Conservation (phyloP, 495 filamentous ascomycete genomes). For the Elasticomyces elasticus region DNA sequence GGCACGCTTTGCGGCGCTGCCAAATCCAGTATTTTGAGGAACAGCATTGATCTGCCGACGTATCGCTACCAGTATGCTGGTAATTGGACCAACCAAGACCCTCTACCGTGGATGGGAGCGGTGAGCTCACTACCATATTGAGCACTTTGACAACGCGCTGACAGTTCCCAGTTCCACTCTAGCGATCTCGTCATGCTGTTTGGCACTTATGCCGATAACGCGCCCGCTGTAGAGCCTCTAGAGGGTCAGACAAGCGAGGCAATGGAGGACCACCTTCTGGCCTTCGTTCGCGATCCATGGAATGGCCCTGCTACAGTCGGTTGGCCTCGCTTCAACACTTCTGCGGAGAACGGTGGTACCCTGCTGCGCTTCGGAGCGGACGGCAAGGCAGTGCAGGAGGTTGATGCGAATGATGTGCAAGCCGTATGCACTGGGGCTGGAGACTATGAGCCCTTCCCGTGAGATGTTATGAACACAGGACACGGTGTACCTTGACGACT, state of each 20-base stretch:
- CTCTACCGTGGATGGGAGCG: constrained; percentile 33
- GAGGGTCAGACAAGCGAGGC: constrained; percentile 20
- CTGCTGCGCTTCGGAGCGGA: constrained; percentile 18
- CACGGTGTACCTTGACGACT: too few relatives aligned
- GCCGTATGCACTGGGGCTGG: too few relatives aligned
- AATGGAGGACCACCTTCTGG: constrained; percentile 29
- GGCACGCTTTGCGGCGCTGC: constrained; percentile 15
- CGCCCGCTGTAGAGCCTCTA: not conserved
- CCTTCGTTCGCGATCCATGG: constrained; percentile 16
- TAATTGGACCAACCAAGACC: constrained; percentile 32
- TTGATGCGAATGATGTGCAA: constrained; percentile 6
- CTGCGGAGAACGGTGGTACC: not conserved
- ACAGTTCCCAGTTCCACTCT: too few relatives aligned
- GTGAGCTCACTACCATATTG: too few relatives aligned
- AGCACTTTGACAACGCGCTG: too few relatives aligned
- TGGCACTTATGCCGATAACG: not conserved
- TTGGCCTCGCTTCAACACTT: constrained; percentile 15
- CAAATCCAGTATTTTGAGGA: constrained; percentile 3
- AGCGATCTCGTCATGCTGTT: constrained; percentile 29
- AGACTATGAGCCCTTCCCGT: too few relatives aligned
- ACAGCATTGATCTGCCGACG: constrained; percentile 18
- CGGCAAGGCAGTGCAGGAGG: constrained; percentile 19
- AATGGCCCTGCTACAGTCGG: constrained; percentile 8
- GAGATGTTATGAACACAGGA: too few relatives aligned
- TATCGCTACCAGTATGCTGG: constrained; percentile 34